Conservation (phyloP, 1,139 yeast genomes). For the Zygosaccharomyces sapae region DNA sequence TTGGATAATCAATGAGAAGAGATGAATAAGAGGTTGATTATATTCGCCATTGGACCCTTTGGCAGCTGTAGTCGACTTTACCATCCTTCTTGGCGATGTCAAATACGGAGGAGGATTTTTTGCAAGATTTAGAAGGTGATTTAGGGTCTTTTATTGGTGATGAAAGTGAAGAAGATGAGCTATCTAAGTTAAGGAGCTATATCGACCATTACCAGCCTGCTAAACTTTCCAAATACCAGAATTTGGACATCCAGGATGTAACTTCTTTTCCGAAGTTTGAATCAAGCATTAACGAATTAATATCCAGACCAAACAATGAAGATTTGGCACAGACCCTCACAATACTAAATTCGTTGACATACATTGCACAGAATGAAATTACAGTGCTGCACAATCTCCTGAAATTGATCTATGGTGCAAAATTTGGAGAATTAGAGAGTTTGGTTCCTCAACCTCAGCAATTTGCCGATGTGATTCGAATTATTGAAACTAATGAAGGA, state of each 20-base stretch:
- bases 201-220: slow-evolving; percentile 6
- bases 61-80: background rate
- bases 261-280: slow-evolving; percentile 1
- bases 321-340: background rate
- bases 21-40: background rate
- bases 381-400: slow-evolving; percentile 48
- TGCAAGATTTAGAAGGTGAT: slow-evolving; percentile 36
- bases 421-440: slow-evolving; percentile 69
- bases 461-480: slow-evolving; percentile 52
- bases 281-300: background rate
- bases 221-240: background rate
- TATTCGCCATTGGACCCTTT: background rate
- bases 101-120: slow-evolving; percentile 29
- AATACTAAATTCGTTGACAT: slow-evolving; percentile 4
- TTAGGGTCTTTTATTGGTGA: slow-evolving; percentile 19
- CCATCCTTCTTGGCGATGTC: slow-evolving; percentile 4
- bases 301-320: background rate
- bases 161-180: slow-evolving; percentile 12
- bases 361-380: slow-evolving; percentile 32
- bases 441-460: slow-evolving; percentile 60
- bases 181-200: slow-evolving; percentile 3
- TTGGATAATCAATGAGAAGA: background rate
- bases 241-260: slow-evolving; percentile 2
- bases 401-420: slow-evolving; percentile 50
- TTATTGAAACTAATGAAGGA: slow-evolving; percentile 46